phyloP scores from a whole-genome alignment of 192 early-diverging fungal species.

The Mortierella alpina region DNA sequence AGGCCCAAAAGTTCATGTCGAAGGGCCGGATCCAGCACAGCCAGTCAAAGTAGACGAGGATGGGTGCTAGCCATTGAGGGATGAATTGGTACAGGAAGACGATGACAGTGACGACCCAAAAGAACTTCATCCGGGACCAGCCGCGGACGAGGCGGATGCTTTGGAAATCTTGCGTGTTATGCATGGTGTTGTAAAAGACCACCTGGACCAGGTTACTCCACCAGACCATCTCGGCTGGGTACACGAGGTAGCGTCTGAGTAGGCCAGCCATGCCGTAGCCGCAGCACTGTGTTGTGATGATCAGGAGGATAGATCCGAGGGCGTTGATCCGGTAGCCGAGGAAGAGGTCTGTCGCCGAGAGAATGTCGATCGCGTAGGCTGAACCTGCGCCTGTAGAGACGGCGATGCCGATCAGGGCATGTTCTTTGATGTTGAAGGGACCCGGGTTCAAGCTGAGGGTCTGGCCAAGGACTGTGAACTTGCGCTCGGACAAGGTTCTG shows the following conservation, averaged over 20 bases:
- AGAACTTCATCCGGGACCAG: slow-evolving; percentile 46
- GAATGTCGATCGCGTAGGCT: slow-evolving; percentile 60
- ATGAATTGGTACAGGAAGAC: slow-evolving; percentile 64
- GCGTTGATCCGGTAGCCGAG: slow-evolving; percentile 15
- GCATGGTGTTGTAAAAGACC: slow-evolving; percentile 58
- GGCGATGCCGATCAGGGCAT: slow-evolving; percentile 67
- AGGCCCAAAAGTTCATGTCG: slow-evolving; percentile 32
- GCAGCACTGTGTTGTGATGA: slow-evolving; percentile 37
- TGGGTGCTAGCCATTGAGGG: slow-evolving; percentile 34
- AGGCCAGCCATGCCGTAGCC: slow-evolving; percentile 47
- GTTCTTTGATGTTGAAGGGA: slow-evolving; percentile 76
- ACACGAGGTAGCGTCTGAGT: slow-evolving; percentile 76
- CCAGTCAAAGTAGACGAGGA: slow-evolving; percentile 34
- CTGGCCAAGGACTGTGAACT: slow-evolving; percentile 9
- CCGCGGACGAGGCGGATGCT: slow-evolving; percentile 7
- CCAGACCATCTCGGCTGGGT: slow-evolving; percentile 90
- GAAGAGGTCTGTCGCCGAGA: slow-evolving; percentile 35
- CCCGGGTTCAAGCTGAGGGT: slow-evolving; percentile 32
- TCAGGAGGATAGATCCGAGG: slow-evolving; percentile 26
- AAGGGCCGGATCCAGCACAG: slow-evolving; percentile 38
- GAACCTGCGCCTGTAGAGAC: slow-evolving; percentile 57
- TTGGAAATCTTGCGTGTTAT: slow-evolving; percentile 34
- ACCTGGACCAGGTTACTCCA: slow-evolving; percentile 74
- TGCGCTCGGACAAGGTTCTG: neutral
- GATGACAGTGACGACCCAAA: slow-evolving; percentile 45